A percentile compares a stretch with the other conserved stretches of the same genome.
These are phyloP conservation scores for Heliamphora ciliata DNA, from an alignment of 179 eudicot genomes.

Conservation along the genomic window DNA sequence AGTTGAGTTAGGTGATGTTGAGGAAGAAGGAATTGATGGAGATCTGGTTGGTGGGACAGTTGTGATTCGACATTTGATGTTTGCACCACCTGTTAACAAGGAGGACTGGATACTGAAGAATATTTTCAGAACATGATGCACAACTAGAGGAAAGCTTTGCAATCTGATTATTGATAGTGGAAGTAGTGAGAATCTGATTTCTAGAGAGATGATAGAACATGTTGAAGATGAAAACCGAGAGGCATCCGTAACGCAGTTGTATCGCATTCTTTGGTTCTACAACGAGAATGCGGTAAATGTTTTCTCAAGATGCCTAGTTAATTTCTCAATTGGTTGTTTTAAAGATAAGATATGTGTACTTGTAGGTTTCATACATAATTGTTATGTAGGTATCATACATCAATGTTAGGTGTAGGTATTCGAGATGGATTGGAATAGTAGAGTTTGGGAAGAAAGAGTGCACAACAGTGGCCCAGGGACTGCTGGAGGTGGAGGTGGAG, in stretches of 20 bases:
- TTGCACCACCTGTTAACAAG: background rate
- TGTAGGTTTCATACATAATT: too few species aligned
- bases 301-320: background rate
- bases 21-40: slow-evolving; percentile 2
- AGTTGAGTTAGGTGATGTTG: background rate
- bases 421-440: too few species aligned
- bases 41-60: background rate
- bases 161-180: background rate
- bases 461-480: too few species aligned
- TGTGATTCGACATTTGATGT: background rate
- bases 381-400: too few species aligned
- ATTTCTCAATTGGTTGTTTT: background rate
- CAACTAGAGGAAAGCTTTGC: background rate
- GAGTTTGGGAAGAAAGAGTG: too few species aligned
- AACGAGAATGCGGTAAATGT: slow-evolving; percentile 5
- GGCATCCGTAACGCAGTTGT: background rate
- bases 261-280: background rate
- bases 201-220: slow-evolving; percentile 11
- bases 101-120: background rate
- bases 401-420: too few species aligned
- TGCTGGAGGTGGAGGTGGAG: too few species aligned
- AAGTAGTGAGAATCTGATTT: background rate
- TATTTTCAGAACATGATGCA: background rate
- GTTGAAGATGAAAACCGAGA: background rate
- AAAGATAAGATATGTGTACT: background rate